Evolutionary conservation across 2,329 filamentous ascomycete species (phyloP), one percentile per base, ranked within the genome.

Genomic region (Aspergillus hortae): DNA sequence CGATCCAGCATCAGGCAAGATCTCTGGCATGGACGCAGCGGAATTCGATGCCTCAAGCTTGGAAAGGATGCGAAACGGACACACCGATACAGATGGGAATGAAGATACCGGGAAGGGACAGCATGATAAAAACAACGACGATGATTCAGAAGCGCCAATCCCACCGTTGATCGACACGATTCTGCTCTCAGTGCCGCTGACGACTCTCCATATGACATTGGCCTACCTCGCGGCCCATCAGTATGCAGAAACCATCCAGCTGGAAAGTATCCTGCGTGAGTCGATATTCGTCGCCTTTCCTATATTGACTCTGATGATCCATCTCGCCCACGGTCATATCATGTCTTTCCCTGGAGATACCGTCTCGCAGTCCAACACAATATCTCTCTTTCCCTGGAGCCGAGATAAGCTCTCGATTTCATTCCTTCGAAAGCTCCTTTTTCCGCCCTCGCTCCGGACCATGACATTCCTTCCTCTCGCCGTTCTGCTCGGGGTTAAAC

Each of bases 401-500:
- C 48, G 40, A 23, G 60, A 63, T 10, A 66, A 64, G 47, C 49
- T 62, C 10, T 62, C 60, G 2, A 30, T 66, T 4, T 60, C 61
- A 10, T 66, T 67, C 19, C 44, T 69, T 3, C 59, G 65, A 19
- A 59, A 58, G 19, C 44, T 69, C 14, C 15, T 71, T 10, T 71
- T 72, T 25, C 69, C 70, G 14, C 69, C 67, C 6, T 58, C 64
- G 0, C 44, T 62, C 10, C 60, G 62, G 12, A 73, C 72, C 4
- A 30, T 67, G 6, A 40, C 69, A 3, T 72, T 71, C 49, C 57
- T 73, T 6, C 63, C 67, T 6, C 45, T 68, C 4, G 65, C 72
- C 21, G 46, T 67, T 4, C 40, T 27, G 12, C 56, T 74, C 0
- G 94, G 94, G 1, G 89, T 85, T 71, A 92, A 90, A 69, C 77